Conservation (phyloP, 805 yeast species). For the Kazachstania kunashirensis region DNA sequence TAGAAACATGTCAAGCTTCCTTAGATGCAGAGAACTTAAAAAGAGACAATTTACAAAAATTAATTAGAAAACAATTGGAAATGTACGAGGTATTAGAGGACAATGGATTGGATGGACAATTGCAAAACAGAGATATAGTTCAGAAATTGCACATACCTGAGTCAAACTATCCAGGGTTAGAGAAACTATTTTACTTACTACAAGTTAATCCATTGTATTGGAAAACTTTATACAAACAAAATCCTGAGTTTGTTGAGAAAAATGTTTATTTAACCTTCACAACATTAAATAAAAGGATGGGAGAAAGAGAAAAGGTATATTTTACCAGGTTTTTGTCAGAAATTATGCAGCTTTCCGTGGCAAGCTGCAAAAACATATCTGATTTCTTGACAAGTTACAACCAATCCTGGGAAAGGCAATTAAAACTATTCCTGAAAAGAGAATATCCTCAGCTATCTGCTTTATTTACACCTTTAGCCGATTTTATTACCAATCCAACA, state of each 20-base stretch:
- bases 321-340: slow-evolving; percentile 48
- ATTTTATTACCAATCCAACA: slow-evolving; percentile 29
- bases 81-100: slow-evolving; percentile 70
- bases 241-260: slow-evolving; percentile 22
- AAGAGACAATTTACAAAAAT: slow-evolving; percentile 64
- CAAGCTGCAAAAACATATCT: slow-evolving; percentile 15
- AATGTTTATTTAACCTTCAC: slow-evolving; percentile 24
- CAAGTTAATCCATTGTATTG: slow-evolving; percentile 79
- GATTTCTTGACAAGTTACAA: slow-evolving; percentile 22
- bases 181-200: slow-evolving; percentile 66
- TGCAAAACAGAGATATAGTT: background rate
- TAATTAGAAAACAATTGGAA: slow-evolving; percentile 65
- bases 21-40: slow-evolving; percentile 60
- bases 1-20: slow-evolving; percentile 57
- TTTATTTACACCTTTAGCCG: slow-evolving; percentile 33
- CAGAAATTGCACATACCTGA: slow-evolving; percentile 7
- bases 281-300: slow-evolving; percentile 26
- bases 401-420: slow-evolving; percentile 36
- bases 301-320: slow-evolving; percentile 58
- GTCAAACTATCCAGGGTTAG: slow-evolving; percentile 36
- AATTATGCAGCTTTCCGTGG: slow-evolving; percentile 36
- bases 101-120: slow-evolving; percentile 37
- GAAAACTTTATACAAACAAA: slow-evolving; percentile 39
- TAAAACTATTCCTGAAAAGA: slow-evolving; percentile 33
- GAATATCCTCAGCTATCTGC: slow-evolving; percentile 27